These are phyloP conservation scores for Hylodesmum podocarpum DNA, from an alignment of 306 rosid species.

Conservation along the genomic window DNA sequence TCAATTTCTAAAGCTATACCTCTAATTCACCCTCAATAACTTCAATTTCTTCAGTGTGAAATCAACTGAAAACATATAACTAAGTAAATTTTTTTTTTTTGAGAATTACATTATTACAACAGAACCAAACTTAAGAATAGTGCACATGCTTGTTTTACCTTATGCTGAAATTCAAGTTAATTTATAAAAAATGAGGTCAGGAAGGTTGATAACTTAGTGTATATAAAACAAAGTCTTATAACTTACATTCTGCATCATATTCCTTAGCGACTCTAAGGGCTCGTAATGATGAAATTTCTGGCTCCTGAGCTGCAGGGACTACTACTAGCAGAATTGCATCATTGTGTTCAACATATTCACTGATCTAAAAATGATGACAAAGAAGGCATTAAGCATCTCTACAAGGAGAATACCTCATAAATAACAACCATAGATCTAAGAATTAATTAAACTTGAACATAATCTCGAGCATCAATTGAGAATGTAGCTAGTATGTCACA, in stretches of 20 bases:
- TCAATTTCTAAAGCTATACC: slow-evolving; percentile 67
- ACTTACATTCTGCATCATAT: slow-evolving; percentile 83
- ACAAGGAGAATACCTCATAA: slow-evolving; percentile 22
- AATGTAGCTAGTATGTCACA: slow-evolving; percentile 10
- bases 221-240: slow-evolving; percentile 7
- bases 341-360: slow-evolving; percentile 91
- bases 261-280: slow-evolving; percentile 88
- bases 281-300: slow-evolving; percentile 85
- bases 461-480: slow-evolving; percentile 9
- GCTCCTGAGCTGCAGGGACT: slow-evolving; percentile 91
- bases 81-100: slow-evolving; percentile 1
- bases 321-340: slow-evolving; percentile 86
- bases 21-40: slow-evolving; percentile 72
- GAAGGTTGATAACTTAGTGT: background rate
- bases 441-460: slow-evolving; percentile 8
- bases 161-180: slow-evolving; percentile 1
- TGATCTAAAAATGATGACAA: slow-evolving; percentile 49
- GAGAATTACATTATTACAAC: background rate
- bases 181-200: background rate
- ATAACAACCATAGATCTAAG: slow-evolving; percentile 27
- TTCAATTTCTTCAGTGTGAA: slow-evolving; percentile 72
- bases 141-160: background rate
- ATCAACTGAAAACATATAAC: slow-evolving; percentile 65
- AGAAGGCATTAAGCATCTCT: slow-evolving; percentile 34
- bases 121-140: background rate